Evolutionary conservation across 2,329 filamentous ascomycete species (phyloP), one percentile per base, ranked within the genome.

Genomic region (Aspergillus unguis): DNA sequence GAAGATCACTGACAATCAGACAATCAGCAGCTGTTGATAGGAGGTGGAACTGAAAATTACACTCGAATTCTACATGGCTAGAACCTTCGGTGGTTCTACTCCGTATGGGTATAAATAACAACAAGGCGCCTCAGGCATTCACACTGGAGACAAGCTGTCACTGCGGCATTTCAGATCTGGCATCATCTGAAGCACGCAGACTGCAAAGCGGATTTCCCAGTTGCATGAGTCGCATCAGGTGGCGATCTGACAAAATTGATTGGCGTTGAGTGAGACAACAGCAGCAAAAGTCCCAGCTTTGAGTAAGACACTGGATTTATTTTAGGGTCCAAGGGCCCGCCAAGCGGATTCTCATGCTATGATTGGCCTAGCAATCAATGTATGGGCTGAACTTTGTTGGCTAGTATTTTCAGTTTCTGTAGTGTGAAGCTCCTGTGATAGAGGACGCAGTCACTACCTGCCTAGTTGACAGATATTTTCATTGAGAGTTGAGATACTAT

Each of bases 281-380:
- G 45, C 33, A 29, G 35, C 43, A 45, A 4, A 36, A 25, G n/a
- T 11, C 9, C 32, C 25, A 29, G 42, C 40, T 36, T 43, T 38
- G 49, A 36, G 59, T 62, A 56, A 62, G 60, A 62, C 59, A 61
- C 44, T 33, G 37, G 57, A 57, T 55, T 60, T 58, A 58, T 59
- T 60, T 59, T 63, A 63, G 55, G 54, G 52, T 54, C 44, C 35
- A n/a, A n/a, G 11, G 25, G 38, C 46, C 47, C 37, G 32, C 29
- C 26, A 26, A 31, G 4, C 31, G 17, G 17, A 17, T 17, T 11
- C 25, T 26, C 25, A 43, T 23, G 26, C 50, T 25, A 9, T 52
- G 40, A 62, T 61, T 60, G 52, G 57, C 26, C 5, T 28, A 44
- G n/a, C 10, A 28, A 29, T 17, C 17, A 17, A 17, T 17, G 17